Conservation (phyloP, 2,329 filamentous ascomycete species). For the Exophiala mesophila region DNA sequence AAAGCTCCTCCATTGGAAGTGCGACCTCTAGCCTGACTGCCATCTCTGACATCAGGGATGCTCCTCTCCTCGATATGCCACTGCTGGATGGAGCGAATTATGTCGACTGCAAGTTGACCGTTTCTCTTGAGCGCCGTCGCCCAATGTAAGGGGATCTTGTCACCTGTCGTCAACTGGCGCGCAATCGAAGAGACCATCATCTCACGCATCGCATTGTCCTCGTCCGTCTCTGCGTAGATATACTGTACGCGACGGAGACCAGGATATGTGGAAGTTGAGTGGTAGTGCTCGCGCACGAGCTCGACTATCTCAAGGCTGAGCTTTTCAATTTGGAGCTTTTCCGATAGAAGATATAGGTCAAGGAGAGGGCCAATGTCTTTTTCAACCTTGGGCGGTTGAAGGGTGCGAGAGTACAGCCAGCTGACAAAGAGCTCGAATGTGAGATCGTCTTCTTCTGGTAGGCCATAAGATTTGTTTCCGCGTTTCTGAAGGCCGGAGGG, state of each 20-base stretch:
- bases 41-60: conserved; percentile 46
- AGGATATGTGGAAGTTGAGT: conserved; percentile 49
- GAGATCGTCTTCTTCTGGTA: conserved; percentile 50
- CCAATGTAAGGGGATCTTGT: conserved; percentile 50
- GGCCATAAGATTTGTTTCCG: conserved; percentile 37
- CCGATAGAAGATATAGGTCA: conserved; percentile 51
- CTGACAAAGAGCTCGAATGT: conserved; percentile 50
- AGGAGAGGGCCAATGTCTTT: conserved; percentile 47
- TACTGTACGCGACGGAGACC: conserved; percentile 51
- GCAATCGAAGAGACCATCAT: conserved; percentile 48
- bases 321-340: conserved; percentile 48
- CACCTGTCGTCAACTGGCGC: conserved; percentile 46
- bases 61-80: conserved; percentile 47
- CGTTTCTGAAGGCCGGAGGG: conserved; percentile 6
- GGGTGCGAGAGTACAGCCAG: conserved; percentile 48
- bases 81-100: conserved; percentile 50
- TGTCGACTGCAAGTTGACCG: conserved; percentile 52
- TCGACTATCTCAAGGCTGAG: conserved; percentile 47
- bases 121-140: conserved; percentile 52
- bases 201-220: conserved; percentile 45
- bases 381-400: conserved; percentile 47
- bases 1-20: conserved; percentile 17
- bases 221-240: conserved; percentile 47
- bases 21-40: conserved; percentile 19
- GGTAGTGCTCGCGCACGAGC: conserved; percentile 48